Base-by-base conservation (phyloP, 1,139 yeast species). In the Hyphopichia burtonii region DNA sequence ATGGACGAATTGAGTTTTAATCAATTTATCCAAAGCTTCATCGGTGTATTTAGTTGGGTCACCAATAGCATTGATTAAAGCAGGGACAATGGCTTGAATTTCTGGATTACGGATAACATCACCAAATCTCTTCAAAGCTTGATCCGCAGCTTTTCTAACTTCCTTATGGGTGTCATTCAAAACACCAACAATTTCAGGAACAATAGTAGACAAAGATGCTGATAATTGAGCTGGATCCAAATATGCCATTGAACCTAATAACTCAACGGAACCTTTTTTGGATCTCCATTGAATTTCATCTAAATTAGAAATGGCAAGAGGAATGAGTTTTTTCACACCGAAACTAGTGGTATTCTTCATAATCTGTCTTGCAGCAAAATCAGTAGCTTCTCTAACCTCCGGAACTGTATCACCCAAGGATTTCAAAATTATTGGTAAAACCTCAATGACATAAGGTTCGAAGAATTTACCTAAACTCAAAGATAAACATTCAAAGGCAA, bases 101-200 rank as follows among this genome's bases (percentile, higher is more conserved):
- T 94, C 99, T 0, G 99, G 99, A 61, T 94, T 94, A 62, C 96
- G 79, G 50, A 94, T 94, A 48, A 93, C 99, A 50, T 93, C 97
- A 58, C 99, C 99, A 58, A 94, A 93, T 58, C 91, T 77, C 59
- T 87, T 86, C 63, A 93, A 73, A 3, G 97, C 80, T 52, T 80
- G 84, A 59, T 88, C 96, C 2, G 97, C 99, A 1, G 99, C 95
- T 54, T 86, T 88, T 51, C 99, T 78, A 22, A 93, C 99, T 59
- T 93, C 99, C 59, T 91, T 91, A 63, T 93, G 99, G 0, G 97
- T 82, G 54, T 93, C 99, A 57, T 88, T 91, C 58, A 94, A 72
- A 17, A 91, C 96, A 51, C 95, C 93, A 43, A 93, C 99, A 65
- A 93, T 89, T 59, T 91, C 96, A 2, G 99, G 99, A 47, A 93